Base-by-base conservation (phyloP, 2,329 filamentous ascomycete species). In the Alternaria tenuissima region DNA sequence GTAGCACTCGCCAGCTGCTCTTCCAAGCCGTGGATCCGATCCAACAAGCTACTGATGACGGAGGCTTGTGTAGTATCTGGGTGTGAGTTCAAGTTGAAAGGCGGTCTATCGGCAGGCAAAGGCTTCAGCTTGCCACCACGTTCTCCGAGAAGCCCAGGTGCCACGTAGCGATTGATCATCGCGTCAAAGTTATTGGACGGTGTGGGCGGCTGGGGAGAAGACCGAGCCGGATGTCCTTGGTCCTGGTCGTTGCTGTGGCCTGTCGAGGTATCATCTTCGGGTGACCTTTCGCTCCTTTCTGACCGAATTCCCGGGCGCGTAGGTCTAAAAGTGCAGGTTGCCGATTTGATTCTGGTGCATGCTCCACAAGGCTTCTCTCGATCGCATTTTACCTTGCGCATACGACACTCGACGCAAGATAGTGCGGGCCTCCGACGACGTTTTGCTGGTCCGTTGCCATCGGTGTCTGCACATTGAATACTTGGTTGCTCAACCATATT, bases 391-490 rank as follows among this genome's bases (percentile, higher is more conserved):
- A 74, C 69, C 49, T 77, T 77, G 38, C 72, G 61, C 57, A 60
- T 64, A 30, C 73, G 64, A n/a, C 49, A 77, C 59, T 75, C 69
- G 3, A 72, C 65, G 53, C 72, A 76, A 8, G 72, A 72, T 14
- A 76, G 60, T 8, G 74, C 71, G 26, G 72, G 70, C 47, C 71
- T 62, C 26, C 73, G 62, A 34, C 56, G 64, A 24, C 70, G 67
- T 55, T 72, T 75, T 7, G 59, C 52, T 11, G 67, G 64, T 1
- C 68, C 67, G 12, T 59, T 54, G 30, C 67, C 62, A 53, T 73
- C 69, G 7, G 59, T 64, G 18, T 64, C 58, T 12, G 58, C 58
- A 28, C 36, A 61, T 5, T 41, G 58, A 22, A 64, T 47, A 34
- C 36, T 54, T 26, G 58, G 62, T 51, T 53, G 42, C 22, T 62